Evolutionary conservation across 495 filamentous ascomycete species (phyloP), one percentile per base, ranked within the genome.

Genomic region (Pseudevernia furfuracea): DNA sequence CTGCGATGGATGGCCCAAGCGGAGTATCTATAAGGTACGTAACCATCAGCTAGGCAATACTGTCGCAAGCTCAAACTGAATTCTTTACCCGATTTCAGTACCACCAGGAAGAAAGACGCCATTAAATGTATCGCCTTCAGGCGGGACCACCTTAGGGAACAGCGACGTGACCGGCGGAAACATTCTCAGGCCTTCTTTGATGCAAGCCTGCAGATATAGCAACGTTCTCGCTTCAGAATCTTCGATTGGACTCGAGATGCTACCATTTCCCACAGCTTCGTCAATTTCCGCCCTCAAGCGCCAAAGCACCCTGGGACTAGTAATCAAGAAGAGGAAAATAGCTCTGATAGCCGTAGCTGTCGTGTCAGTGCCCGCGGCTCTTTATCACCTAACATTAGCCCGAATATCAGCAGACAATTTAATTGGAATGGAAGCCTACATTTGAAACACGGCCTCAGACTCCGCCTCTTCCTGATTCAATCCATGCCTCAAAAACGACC

Each of bases 301-400:
- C 4, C 69, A 30, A 71, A 82, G 80, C 21, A 81, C 77, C 8
- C 68, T 73, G 0, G 73, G 70, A 23, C 75, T 74, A 25, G 75
- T 76, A 14, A 85, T 76, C 0, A 83, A 70, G 66, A 83, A 78
- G 68, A 82, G 78, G 66, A 87, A 75, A 66, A 78, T 81, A 59
- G 78, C 81, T 63, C 83, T 79, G 67, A 87, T 78, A 3, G 82
- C 80, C 6, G 79, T 80, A 10, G 84, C 84, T 5, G 82, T 87
- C 23, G 85, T 86, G 70, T 88, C 85, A 21, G 84, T 82, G 58
- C 85, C 85, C 4, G 84, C 85, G 65, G 84, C 76, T 64, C 79
- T 81, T 64, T 39, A 21, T 2, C 34, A 9, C 2, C 0, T 15
- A 30, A 32, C 8, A 32, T 53, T 15, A 53, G 49, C 28, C 49